Evolutionary conservation across 2,329 filamentous ascomycete genomes (phyloP).

Genomic region (Ceratocystis cacaofunesta): DNA sequence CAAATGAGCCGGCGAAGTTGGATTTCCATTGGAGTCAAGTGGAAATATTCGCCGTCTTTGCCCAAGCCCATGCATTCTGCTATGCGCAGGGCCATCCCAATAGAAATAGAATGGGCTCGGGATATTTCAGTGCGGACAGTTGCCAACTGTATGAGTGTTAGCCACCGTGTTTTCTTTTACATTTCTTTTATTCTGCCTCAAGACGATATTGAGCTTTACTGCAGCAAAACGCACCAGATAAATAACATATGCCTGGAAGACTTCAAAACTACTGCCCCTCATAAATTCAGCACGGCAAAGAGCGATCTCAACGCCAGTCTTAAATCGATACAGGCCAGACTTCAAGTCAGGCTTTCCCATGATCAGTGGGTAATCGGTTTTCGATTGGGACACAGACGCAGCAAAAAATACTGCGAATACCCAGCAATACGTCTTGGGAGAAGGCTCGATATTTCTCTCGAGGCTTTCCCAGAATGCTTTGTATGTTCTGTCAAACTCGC

Average conservation of each 20-base stretch:
- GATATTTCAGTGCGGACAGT: constrained; percentile 59
- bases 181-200: neutral
- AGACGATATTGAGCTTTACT: neutral
- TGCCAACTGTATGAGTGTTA: constrained; percentile 37
- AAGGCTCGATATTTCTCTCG: constrained; percentile 43
- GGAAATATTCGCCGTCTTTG: constrained; percentile 53
- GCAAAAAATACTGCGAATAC: constrained; percentile 57
- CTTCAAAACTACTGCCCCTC: constrained; percentile 52
- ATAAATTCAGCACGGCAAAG: constrained; percentile 56
- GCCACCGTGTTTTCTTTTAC: too few relatives aligned
- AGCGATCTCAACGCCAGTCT: constrained; percentile 51
- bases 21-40: constrained; percentile 50
- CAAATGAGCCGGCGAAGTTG: constrained; percentile 59
- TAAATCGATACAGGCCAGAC: constrained; percentile 46
- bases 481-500: constrained; percentile 52
- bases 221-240: constrained; percentile 44
- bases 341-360: neutral
- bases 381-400: constrained; percentile 50
- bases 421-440: constrained; percentile 49
- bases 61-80: constrained; percentile 67
- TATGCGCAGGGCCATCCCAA: constrained; percentile 56
- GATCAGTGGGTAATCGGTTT: constrained; percentile 37
- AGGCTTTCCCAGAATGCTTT: constrained; percentile 50
- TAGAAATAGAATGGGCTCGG: constrained; percentile 55
- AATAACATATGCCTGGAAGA: constrained; percentile 61